These are phyloP conservation scores for Podaxis sp. DNA, from an alignment of 768 basidiomycete genomes.

Conservation along the genomic window DNA sequence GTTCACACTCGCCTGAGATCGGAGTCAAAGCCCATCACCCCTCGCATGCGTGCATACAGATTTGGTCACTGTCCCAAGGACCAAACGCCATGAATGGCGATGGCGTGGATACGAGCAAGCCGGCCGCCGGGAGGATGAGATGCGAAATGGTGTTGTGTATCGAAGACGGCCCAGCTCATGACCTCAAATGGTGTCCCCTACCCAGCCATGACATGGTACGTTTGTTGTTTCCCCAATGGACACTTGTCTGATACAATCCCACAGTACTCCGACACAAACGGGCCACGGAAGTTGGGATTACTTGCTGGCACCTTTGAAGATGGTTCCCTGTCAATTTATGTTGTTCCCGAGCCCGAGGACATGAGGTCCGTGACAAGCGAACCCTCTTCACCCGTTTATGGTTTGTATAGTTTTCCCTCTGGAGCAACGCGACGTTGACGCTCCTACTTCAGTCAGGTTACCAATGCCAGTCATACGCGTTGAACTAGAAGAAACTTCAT, in stretches of 20 bases:
- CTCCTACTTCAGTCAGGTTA: slow-evolving; percentile 45
- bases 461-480: slow-evolving; percentile 69
- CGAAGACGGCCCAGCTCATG: slow-evolving; percentile 76
- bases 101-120: slow-evolving; percentile 7
- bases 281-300: slow-evolving; percentile 70
- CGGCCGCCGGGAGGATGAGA: slow-evolving; percentile 44
- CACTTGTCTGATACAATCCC: not conserved
- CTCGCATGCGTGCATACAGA: slow-evolving; percentile 72
- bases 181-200: slow-evolving; percentile 91
- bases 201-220: slow-evolving; percentile 68
- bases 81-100: slow-evolving; percentile 3
- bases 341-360: slow-evolving; percentile 76
- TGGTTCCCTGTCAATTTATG: slow-evolving; percentile 77
- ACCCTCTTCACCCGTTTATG: slow-evolving; percentile 40
- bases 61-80: slow-evolving; percentile 62
- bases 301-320: slow-evolving; percentile 86
- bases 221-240: not conserved
- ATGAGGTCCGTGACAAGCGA: slow-evolving; percentile 32
- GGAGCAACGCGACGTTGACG: not conserved
- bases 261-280: slow-evolving; percentile 15
- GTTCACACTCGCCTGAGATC: slow-evolving; percentile 61
- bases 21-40: slow-evolving; percentile 60
- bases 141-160: slow-evolving; percentile 88
- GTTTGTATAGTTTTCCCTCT: slow-evolving; percentile 34
- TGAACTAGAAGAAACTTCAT: slow-evolving; percentile 72